phyloP scores from a whole-genome alignment of 768 basidiomycete species.

The Boletus fagicola region DNA sequence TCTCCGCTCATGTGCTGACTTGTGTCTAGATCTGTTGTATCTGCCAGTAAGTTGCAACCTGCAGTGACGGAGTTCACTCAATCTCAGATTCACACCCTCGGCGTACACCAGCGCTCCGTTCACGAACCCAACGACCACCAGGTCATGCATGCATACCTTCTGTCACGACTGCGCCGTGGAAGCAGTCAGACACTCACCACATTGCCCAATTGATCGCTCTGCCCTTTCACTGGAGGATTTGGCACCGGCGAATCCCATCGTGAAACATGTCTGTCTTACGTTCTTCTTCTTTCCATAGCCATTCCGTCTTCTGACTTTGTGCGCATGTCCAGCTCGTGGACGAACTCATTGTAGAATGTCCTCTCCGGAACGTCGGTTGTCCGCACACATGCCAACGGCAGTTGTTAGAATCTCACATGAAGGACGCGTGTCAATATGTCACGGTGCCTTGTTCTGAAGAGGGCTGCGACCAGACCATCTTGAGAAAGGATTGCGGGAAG shows the following conservation, averaged over 20 bases:
- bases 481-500: conserved; percentile 46
- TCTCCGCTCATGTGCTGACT: background rate
- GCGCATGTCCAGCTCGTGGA: conserved; percentile 64
- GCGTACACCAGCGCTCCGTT: conserved; percentile 57
- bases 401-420: conserved; percentile 58
- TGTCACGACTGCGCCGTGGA: conserved; percentile 77
- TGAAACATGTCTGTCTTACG: conserved; percentile 50
- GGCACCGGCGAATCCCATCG: conserved; percentile 65
- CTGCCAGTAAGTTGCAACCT: conserved; percentile 49
- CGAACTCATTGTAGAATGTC: conserved; percentile 74
- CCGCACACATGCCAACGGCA: conserved; percentile 64
- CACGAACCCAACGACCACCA: conserved; percentile 69
- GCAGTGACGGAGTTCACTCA: background rate
- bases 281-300: conserved; percentile 4
- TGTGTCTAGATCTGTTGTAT: conserved; percentile 69
- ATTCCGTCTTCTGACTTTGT: conserved; percentile 4
- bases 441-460: conserved; percentile 49
- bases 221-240: conserved; percentile 59
- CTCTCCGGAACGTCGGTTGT: conserved; percentile 59
- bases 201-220: conserved; percentile 85
- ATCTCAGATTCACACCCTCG: conserved; percentile 8
- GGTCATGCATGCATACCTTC: conserved; percentile 81
- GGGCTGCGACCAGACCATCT: conserved; percentile 43
- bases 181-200: conserved; percentile 63
- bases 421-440: conserved; percentile 57